Conservation (phyloP, 192 early-diverging fungal genomes). For the Paraglomus brasilianum region DNA sequence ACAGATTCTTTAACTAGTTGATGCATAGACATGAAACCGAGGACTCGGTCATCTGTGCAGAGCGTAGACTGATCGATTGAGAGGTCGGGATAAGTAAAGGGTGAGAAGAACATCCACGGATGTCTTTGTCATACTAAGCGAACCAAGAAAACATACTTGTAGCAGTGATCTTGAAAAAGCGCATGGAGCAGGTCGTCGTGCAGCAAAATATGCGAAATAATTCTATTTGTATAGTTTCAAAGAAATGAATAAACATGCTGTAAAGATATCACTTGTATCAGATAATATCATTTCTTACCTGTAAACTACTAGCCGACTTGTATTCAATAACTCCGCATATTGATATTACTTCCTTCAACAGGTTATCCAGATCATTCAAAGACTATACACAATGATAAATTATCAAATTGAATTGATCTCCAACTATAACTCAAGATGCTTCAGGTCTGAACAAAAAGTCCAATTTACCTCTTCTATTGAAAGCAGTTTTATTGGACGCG, state of each 20-base stretch:
- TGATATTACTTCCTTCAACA: conserved; percentile 38
- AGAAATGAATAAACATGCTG: background rate
- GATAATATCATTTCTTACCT: conserved; percentile 35
- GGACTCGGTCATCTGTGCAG: conserved; percentile 26
- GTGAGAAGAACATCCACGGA: conserved; percentile 25
- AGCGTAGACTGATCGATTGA: conserved; percentile 21
- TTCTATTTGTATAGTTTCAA: conserved; percentile 39
- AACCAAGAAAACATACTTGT: conserved; percentile 43
- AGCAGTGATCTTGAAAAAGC: conserved; percentile 54
- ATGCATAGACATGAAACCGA: conserved; percentile 22
- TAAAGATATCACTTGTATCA: background rate
- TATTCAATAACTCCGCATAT: conserved; percentile 47
- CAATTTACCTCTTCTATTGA: conserved; percentile 45
- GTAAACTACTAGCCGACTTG: conserved; percentile 42
- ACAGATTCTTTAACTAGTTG: conserved; percentile 32
- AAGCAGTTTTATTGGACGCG: conserved; percentile 53
- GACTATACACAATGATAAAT: conserved; percentile 29
- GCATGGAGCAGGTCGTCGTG: conserved; percentile 46
- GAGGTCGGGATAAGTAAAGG: background rate
- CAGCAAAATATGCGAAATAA: conserved; percentile 48
- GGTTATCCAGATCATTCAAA: conserved; percentile 39
- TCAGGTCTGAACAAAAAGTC: conserved; percentile 8
- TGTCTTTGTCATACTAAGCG: conserved; percentile 39
- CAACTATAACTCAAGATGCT: background rate
- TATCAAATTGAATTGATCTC: background rate